Conservation (phyloP, 306 rosid genomes). For the Ziziphus jujuba region DNA sequence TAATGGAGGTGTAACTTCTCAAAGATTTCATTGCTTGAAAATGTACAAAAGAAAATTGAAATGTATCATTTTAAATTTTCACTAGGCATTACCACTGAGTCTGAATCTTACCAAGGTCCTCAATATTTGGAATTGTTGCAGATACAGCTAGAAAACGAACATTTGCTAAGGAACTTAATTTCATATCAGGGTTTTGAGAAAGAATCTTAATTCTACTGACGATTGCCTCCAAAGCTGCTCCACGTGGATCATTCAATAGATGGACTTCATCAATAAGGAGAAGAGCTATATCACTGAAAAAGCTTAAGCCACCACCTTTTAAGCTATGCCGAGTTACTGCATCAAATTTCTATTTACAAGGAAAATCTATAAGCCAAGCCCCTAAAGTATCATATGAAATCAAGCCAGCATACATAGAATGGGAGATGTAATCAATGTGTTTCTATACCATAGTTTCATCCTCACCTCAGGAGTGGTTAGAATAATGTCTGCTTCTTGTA, state of each 20-base stretch:
- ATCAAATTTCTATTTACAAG: slow-evolving; percentile 73
- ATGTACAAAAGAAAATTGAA: slow-evolving; percentile 3
- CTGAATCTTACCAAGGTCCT: slow-evolving; percentile 78
- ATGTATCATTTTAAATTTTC: not conserved
- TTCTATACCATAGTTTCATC: slow-evolving; percentile 3
- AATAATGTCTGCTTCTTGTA: slow-evolving; percentile 87
- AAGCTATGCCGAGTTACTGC: slow-evolving; percentile 84
- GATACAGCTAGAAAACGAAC: slow-evolving; percentile 87
- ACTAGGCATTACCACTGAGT: not conserved
- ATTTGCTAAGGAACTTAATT: slow-evolving; percentile 63
- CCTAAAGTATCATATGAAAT: slow-evolving; percentile 20
- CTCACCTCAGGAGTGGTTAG: slow-evolving; percentile 96
- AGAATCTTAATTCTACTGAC: slow-evolving; percentile 92
- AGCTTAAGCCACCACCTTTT: slow-evolving; percentile 83
- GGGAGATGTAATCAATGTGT: slow-evolving; percentile 5
- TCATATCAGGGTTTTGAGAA: slow-evolving; percentile 71
- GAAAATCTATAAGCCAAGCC: slow-evolving; percentile 28
- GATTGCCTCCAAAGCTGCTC: slow-evolving; percentile 93
- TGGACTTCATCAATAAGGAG: slow-evolving; percentile 96
- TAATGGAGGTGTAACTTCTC: slow-evolving; percentile 22
- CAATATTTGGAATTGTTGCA: slow-evolving; percentile 95
- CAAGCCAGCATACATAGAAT: slow-evolving; percentile 19
- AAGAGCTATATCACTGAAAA: slow-evolving; percentile 88
- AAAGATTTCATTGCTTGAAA: slow-evolving; percentile 23
- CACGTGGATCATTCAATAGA: slow-evolving; percentile 94